These are phyloP conservation scores for Aspergillus indologenus DNA, from an alignment of 495 filamentous ascomycete genomes.

Conservation along the genomic window DNA sequence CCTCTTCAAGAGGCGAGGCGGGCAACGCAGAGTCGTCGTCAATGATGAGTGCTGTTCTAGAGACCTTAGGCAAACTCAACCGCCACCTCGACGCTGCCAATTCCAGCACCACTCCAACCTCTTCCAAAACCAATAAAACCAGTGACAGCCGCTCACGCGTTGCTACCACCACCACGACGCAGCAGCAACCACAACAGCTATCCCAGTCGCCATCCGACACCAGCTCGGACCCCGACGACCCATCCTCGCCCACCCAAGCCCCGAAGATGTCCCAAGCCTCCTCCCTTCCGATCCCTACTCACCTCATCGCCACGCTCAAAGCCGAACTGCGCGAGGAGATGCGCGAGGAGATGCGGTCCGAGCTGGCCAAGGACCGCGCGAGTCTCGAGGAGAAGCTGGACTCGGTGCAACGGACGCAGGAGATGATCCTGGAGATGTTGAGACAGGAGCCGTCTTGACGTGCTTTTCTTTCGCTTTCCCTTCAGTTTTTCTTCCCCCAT, in stretches of 20 bases:
- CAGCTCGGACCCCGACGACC: background rate
- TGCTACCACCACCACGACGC: background rate
- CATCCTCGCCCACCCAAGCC: background rate
- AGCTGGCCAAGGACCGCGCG: slow-evolving; percentile 34
- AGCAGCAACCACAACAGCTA: background rate
- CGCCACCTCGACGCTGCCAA: slow-evolving; percentile 34
- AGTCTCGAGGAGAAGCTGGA: slow-evolving; percentile 38
- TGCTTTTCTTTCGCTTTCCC: slow-evolving; percentile 5
- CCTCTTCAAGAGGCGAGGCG: background rate
- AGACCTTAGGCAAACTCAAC: slow-evolving; percentile 39
- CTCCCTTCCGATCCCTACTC: background rate
- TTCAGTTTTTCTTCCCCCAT: slow-evolving; percentile 3
- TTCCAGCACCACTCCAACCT: slow-evolving; percentile 13
- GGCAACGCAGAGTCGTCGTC: slow-evolving; percentile 15
- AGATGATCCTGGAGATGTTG: slow-evolving; percentile 48
- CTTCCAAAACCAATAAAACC: slow-evolving; percentile 23
- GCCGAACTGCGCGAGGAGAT: slow-evolving; percentile 39
- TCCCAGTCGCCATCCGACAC: background rate
- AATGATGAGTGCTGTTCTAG: slow-evolving; percentile 34
- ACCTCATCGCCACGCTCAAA: slow-evolving; percentile 24
- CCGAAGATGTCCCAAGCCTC: background rate
- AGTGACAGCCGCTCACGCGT: slow-evolving; percentile 9
- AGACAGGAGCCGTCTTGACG: slow-evolving; percentile 37
- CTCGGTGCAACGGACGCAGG: slow-evolving; percentile 42
- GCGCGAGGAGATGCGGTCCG: slow-evolving; percentile 27